Evolutionary conservation across 805 yeast species (phyloP).

Genomic region (Metschnikowia drakensbergensis): DNA sequence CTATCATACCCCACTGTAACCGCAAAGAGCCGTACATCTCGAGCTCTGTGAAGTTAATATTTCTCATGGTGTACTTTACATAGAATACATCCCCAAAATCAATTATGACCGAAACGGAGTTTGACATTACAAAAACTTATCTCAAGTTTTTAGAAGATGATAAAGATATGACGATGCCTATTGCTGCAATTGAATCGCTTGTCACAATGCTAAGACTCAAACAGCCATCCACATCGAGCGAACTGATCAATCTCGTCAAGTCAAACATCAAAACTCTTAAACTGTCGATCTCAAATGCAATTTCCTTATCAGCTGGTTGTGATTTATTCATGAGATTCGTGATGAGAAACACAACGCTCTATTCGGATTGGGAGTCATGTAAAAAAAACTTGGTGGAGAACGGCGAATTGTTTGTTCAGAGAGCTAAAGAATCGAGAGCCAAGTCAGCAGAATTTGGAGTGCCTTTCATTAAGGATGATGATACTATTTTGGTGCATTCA

Average conservation of each 20-base stretch:
- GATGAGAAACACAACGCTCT: conserved; percentile 78
- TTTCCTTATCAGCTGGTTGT: conserved; percentile 94
- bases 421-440: conserved; percentile 87
- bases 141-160: conserved; percentile 79
- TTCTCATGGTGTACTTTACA: neutral
- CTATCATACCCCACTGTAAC: too few species aligned
- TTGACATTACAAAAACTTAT: conserved; percentile 82
- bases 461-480: conserved; percentile 91
- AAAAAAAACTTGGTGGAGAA: conserved; percentile 84
- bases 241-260: conserved; percentile 75
- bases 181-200: conserved; percentile 94
- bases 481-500: conserved; percentile 84
- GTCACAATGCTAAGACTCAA: conserved; percentile 78
- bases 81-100: neutral
- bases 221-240: conserved; percentile 92
- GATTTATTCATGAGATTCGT: conserved; percentile 94
- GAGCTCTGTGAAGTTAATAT: neutral
- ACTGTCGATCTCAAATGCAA: conserved; percentile 79
- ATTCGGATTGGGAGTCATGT: conserved; percentile 94
- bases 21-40: neutral
- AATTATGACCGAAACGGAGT: conserved; percentile 23
- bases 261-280: conserved; percentile 74
- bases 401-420: conserved; percentile 84
- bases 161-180: conserved; percentile 98
- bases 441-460: conserved; percentile 85